Percentiles rank a stretch among this genome's conserved stretches.
phyloP scores from a whole-genome alignment of 163 green algal genomes.

The Chloromonas sp. region DNA sequence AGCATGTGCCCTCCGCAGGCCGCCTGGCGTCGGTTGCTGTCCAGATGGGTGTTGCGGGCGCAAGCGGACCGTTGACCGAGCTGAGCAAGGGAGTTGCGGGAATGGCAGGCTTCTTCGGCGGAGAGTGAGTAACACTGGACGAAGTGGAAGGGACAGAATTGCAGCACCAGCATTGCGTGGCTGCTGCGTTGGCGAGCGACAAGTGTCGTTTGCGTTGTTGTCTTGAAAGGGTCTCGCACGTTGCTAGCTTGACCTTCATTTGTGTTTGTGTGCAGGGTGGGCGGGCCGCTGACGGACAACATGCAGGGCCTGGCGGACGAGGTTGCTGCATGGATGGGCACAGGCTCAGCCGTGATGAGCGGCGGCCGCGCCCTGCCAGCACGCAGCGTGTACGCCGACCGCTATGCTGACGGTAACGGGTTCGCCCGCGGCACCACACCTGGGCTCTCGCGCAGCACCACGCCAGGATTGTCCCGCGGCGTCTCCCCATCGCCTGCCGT shows the following conservation, averaged over 20 bases:
- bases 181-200: neutral
- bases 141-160: neutral
- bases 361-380: constrained; percentile 35
- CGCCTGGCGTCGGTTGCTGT: constrained; percentile 36
- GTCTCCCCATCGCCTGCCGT: too few species aligned
- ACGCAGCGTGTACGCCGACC: constrained; percentile 1
- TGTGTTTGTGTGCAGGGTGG: constrained; percentile 21
- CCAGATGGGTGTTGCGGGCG: constrained; percentile 23
- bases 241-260: constrained; percentile 3
- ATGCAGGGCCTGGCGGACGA: constrained; percentile 58
- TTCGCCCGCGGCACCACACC: too few species aligned
- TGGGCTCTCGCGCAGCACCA: too few species aligned
- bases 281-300: constrained; percentile 30
- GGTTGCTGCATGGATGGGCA: constrained; percentile 52
- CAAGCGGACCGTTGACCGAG: constrained; percentile 19
- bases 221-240: neutral
- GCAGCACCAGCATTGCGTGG: neutral
- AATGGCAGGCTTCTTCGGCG: neutral
- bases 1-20: constrained; percentile 5
- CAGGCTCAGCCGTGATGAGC: constrained; percentile 35
- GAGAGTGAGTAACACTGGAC: neutral
- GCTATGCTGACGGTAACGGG: neutral
- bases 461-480: too few species aligned
- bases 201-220: neutral
- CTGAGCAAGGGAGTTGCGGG: constrained; percentile 24